These are phyloP conservation scores for Terfezia claveryi DNA, from an alignment of 495 filamentous ascomycete species.

Conservation along the genomic window DNA sequence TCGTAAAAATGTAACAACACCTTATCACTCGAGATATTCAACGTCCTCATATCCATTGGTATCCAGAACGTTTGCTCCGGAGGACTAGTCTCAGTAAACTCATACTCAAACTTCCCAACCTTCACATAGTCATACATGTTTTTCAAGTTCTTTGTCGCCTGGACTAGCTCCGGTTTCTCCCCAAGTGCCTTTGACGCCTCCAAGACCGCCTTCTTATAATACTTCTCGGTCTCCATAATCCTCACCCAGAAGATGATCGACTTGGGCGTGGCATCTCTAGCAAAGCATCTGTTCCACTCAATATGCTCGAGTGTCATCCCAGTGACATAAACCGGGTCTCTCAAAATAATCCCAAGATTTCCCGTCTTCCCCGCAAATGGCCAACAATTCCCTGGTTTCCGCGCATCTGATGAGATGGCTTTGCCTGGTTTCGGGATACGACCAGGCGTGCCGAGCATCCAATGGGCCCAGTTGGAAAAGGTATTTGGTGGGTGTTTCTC, in stretches of 20 bases:
- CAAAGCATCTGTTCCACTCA: background rate
- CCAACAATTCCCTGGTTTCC: background rate
- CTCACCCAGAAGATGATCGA: background rate
- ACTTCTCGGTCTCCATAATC: background rate
- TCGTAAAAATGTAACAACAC: slow-evolving; percentile 11
- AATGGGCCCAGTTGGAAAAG: background rate
- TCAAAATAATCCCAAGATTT: background rate
- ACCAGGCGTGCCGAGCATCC: background rate
- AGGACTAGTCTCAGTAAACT: slow-evolving; percentile 2
- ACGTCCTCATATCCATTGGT: slow-evolving; percentile 7
- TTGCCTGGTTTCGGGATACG: background rate
- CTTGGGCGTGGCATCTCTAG: background rate
- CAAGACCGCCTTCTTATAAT: background rate
- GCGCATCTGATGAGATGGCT: background rate
- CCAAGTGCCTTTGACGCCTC: background rate
- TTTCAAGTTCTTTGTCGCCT: background rate
- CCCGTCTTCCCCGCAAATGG: background rate
- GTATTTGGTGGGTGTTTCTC: background rate
- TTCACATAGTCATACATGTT: slow-evolving; percentile 10
- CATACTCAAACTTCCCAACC: slow-evolving; percentile 10
- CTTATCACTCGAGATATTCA: slow-evolving; percentile 8
- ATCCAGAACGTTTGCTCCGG: slow-evolving; percentile 10
- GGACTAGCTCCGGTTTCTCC: background rate
- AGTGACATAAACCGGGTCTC: background rate
- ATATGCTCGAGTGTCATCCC: background rate